Evolutionary conservation across 768 basidiomycete species (phyloP), one percentile per base, ranked within the genome.

Genomic region (Boletellus emodensis): DNA sequence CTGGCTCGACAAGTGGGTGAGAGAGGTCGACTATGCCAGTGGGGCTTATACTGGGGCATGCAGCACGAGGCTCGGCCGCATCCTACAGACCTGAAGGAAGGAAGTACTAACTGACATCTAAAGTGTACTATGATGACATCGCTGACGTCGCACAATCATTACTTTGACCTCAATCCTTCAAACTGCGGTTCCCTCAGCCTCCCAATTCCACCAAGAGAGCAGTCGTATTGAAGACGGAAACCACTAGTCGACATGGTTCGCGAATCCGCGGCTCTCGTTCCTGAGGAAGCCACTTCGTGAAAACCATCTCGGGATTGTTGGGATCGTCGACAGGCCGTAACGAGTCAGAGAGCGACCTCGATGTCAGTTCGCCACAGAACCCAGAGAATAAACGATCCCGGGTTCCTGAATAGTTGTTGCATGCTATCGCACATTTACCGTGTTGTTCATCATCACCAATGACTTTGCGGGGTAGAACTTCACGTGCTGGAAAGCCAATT

Each of bases 181-280:
- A 30, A 14, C 18, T 43, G 30, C 4, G n/a, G n/a, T n/a, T n/a
- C n/a, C 24, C 5, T 26, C 20, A 20, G 24, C 24, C n/a, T 1
- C 60, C 41, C 30, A 46, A 42, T 40, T 62, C 53, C 7, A 61
- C 17, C 3, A 42, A 17, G 13, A 59, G 4, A 8, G 24, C 15
- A 12, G 46, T 38, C n/a, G 33, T 15, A 59, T 89, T 85, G 70
- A 87, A 80, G 9, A 63, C 61, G 12, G 68, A 40, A 7, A 90
- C 66, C 0, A 87, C 87, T 32, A 89, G 64, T 0, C 88, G 87
- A 47, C 74, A 69, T 0, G 69, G 77, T 33, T 74, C 67, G n/a
- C 76, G 72, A 28, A 81, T 64, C 13, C 76, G 69, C 0, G 87
- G 75, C 61, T 89, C 85, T 85, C 86, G 90, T 18, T 81, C 81